Percentiles rank a stretch among this genome's conserved stretches.
Evolutionary conservation across 164 flowering plant species (phyloP).

Genomic region (Umbilicus rupestris): DNA sequence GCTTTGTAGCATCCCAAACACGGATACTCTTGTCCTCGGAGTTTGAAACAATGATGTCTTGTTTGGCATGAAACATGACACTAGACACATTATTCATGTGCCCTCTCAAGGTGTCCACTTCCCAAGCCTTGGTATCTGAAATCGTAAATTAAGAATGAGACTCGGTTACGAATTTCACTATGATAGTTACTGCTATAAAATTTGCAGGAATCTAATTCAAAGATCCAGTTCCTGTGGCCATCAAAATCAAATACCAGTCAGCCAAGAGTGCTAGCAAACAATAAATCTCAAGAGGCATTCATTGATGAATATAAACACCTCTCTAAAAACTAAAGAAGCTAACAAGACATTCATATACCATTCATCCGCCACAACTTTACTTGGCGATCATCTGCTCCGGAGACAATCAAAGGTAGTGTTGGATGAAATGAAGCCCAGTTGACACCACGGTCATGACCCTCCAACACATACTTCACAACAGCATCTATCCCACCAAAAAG

Average conservation of each 20-base stretch:
- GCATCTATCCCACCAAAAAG: conserved; percentile 93
- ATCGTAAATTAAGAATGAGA: background rate
- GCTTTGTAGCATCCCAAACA: conserved; percentile 43
- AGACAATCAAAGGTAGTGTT: conserved; percentile 52
- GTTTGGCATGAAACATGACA: conserved; percentile 65
- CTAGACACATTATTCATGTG: conserved; percentile 94
- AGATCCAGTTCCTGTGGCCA: background rate
- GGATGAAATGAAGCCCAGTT: conserved; percentile 98
- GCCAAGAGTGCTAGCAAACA: background rate
- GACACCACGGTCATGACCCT: conserved; percentile 56
- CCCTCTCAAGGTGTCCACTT: conserved; percentile 30
- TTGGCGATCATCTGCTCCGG: conserved; percentile 93
- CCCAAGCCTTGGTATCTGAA: conserved; percentile 75
- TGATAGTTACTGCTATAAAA: background rate
- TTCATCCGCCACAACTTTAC: conserved; percentile 95
- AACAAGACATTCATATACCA: conserved; percentile 30
- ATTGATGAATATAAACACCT: background rate
- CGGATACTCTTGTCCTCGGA: conserved; percentile 86
- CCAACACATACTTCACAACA: conserved; percentile 83
- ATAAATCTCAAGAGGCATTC: background rate
- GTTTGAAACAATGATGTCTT: conserved; percentile 33
- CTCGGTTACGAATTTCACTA: background rate
- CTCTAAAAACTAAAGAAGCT: background rate
- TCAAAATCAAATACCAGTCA: background rate
- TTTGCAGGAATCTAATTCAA: background rate